phyloP scores from a whole-genome alignment of 257 asterid genomes.

The Henckelia pumila region DNA sequence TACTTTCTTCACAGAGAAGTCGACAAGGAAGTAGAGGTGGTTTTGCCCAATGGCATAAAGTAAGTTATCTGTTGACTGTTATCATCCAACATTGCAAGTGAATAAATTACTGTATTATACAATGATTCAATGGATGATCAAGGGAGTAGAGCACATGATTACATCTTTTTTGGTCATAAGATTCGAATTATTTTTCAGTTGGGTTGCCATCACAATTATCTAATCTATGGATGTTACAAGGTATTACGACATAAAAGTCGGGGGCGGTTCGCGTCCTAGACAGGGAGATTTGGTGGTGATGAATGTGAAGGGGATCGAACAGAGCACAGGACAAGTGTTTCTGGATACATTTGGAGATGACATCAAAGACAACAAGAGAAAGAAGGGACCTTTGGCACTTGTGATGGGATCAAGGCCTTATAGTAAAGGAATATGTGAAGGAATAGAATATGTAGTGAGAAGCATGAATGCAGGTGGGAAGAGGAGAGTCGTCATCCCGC shows the following conservation, averaged over 20 bases:
- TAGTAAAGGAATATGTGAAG: slow-evolving; percentile 80
- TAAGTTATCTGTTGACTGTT: no score
- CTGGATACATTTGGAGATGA: slow-evolving; percentile 57
- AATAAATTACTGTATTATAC: no score
- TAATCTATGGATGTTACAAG: slow-evolving; percentile 25
- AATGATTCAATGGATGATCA: no score
- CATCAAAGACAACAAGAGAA: background rate
- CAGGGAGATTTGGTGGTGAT: slow-evolving; percentile 77
- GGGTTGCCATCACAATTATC: background rate
- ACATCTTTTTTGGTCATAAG: background rate
- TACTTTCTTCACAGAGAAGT: slow-evolving; percentile 53
- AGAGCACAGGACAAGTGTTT: slow-evolving; percentile 58
- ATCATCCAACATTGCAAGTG: no score
- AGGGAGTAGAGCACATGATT: background rate
- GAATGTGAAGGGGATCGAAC: slow-evolving; percentile 61
- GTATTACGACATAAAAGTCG: slow-evolving; percentile 66
- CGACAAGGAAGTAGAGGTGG: slow-evolving; percentile 75
- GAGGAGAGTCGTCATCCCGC: slow-evolving; percentile 66
- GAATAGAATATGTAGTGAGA: slow-evolving; percentile 54
- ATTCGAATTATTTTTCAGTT: background rate
- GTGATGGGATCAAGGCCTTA: slow-evolving; percentile 87
- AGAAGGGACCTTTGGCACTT: slow-evolving; percentile 65
- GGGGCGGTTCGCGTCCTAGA: slow-evolving; percentile 67
- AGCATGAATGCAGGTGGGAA: slow-evolving; percentile 80
- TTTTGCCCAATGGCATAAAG: slow-evolving; percentile 79